Conservation (phyloP, 495 filamentous ascomycete species). For the Podospora anserina region DNA sequence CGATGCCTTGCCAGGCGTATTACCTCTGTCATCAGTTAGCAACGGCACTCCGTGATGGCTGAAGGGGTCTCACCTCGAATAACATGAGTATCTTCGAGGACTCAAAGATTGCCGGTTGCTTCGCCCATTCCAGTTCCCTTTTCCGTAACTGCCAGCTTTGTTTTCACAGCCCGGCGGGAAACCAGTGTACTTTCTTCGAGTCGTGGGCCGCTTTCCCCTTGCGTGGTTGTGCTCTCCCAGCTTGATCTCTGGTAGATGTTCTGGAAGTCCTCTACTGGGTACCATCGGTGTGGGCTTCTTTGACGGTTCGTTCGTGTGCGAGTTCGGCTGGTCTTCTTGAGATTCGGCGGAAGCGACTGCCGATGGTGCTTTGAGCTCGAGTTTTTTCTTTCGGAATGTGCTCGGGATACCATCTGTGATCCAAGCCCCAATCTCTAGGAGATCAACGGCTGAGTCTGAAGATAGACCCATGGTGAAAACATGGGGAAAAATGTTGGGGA, state of each 20-base stretch:
- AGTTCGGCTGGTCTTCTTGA: background rate
- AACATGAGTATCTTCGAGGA: background rate
- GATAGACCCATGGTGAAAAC: background rate
- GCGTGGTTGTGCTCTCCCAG: background rate
- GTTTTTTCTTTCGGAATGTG: background rate
- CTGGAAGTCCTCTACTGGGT: background rate
- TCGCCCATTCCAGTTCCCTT: background rate
- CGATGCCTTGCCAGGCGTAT: background rate
- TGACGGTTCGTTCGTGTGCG: background rate
- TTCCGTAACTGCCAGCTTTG: background rate
- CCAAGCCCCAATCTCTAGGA: background rate
- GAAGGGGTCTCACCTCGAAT: background rate
- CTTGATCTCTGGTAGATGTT: background rate
- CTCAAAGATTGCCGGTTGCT: background rate
- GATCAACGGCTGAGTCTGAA: background rate
- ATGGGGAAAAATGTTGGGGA: background rate
- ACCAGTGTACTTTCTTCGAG: background rate
- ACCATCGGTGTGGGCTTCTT: background rate
- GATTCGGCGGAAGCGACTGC: background rate
- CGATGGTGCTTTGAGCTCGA: background rate
- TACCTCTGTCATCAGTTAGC: background rate
- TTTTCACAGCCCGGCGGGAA: background rate
- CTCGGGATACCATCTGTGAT: background rate
- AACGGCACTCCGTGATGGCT: background rate
- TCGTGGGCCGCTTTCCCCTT: background rate